A percentile compares a stretch with the other conserved stretches of the same genome.
phyloP scores from a whole-genome alignment of 768 basidiomycete genomes.

The Austroboletus festivus region DNA sequence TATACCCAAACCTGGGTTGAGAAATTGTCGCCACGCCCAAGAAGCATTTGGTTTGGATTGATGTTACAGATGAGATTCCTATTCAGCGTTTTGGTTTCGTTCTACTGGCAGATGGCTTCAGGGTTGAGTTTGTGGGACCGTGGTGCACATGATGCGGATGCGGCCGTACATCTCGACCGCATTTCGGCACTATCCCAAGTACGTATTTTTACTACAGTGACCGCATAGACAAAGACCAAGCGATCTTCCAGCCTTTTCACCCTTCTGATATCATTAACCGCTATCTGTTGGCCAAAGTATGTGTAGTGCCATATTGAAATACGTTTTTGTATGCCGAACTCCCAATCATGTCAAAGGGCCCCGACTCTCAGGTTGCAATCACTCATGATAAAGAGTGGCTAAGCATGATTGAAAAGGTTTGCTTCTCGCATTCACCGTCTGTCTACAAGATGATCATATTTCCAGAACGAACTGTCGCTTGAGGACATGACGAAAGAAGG shows the following conservation, averaged over 20 bases:
- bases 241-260: slow-evolving; percentile 3
- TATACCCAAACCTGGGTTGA: background rate
- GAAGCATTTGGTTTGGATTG: background rate
- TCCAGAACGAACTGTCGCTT: background rate
- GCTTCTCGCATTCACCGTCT: background rate
- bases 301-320: background rate
- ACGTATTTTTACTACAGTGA: background rate
- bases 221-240: too few species aligned
- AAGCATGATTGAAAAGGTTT: slow-evolving; percentile 2
- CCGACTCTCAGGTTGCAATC: background rate
- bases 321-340: background rate
- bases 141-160: too few species aligned
- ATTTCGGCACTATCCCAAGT: background rate
- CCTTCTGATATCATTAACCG: slow-evolving; percentile 7
- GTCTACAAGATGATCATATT: background rate
- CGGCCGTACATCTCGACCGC: background rate
- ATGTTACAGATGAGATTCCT: background rate
- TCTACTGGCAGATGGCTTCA: too few species aligned
- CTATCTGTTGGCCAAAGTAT: slow-evolving; percentile 8
- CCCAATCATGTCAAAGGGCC: background rate
- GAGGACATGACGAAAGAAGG: background rate
- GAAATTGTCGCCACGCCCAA: background rate
- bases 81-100: background rate
- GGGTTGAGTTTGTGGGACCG: too few species aligned
- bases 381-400: slow-evolving; percentile 12